Evolutionary conservation across 1,284 basidiomycete genomes (phyloP).

Genomic region (Stygiomarasmius scandens): DNA sequence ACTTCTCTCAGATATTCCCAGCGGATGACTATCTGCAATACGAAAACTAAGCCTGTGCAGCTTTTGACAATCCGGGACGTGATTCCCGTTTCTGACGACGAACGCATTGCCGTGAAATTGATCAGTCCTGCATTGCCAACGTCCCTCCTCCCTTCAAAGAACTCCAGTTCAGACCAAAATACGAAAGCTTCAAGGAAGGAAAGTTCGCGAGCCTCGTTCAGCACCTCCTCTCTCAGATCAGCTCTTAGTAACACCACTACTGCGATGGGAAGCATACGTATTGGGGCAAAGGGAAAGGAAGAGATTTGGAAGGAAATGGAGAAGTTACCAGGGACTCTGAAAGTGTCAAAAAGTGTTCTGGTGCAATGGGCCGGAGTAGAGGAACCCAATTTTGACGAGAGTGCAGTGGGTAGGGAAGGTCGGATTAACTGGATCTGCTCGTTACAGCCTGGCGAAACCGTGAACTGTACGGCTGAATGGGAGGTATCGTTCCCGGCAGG

Average conservation of each 20-base stretch:
- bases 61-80: slow-evolving; percentile 36
- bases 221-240: neutral
- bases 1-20: slow-evolving; percentile 4
- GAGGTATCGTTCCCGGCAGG: neutral
- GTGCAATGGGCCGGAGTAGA: slow-evolving; percentile 38
- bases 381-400: slow-evolving; percentile 9
- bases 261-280: neutral
- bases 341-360: slow-evolving; percentile 21
- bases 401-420: neutral
- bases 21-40: slow-evolving; percentile 11
- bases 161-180: neutral
- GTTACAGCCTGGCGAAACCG: neutral
- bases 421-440: slow-evolving; percentile 2
- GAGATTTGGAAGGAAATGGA: neutral
- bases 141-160: neutral
- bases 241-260: neutral
- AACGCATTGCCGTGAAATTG: slow-evolving; percentile 34
- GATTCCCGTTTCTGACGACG: slow-evolving; percentile 37
- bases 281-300: neutral
- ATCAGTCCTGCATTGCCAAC: slow-evolving; percentile 30
- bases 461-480: neutral
- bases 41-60: slow-evolving; percentile 18
- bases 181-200: neutral
- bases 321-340: slow-evolving; percentile 1
- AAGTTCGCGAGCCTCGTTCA: neutral